A percentile compares a stretch with the other conserved stretches of the same genome.
These are phyloP conservation scores for Corynascus novoguineensis DNA, from an alignment of 495 filamentous ascomycete genomes.

Conservation along the genomic window DNA sequence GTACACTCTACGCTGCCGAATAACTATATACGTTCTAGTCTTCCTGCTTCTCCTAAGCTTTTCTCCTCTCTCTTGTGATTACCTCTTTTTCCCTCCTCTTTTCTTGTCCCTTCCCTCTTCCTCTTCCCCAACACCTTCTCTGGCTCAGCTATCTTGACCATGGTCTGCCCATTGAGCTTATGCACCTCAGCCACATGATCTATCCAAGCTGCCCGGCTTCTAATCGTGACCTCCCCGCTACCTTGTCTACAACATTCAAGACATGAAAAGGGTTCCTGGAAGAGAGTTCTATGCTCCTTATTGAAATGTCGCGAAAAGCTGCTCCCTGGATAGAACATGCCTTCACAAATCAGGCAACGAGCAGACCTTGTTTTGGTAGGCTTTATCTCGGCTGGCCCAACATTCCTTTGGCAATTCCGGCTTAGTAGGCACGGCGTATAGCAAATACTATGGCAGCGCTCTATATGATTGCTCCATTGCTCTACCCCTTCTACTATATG, in stretches of 20 bases:
- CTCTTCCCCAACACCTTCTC: background rate
- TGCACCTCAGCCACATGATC: background rate
- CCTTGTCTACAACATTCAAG: background rate
- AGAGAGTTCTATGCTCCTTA: background rate
- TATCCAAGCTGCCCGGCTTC: background rate
- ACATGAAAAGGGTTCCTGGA: background rate
- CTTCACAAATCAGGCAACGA: background rate
- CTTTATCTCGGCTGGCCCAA: background rate
- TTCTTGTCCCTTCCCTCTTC: background rate
- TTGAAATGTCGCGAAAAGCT: background rate
- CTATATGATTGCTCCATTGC: constrained; percentile 2
- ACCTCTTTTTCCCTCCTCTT: background rate
- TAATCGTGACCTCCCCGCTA: background rate
- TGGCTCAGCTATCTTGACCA: background rate
- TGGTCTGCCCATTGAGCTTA: background rate
- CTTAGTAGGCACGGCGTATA: background rate
- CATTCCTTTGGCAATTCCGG: background rate
- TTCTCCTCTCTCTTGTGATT: too few relatives aligned
- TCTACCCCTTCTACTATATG: background rate
- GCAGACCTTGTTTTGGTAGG: background rate
- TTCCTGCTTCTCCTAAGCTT: too few relatives aligned
- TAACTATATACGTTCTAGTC: too few relatives aligned
- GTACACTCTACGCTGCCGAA: too few relatives aligned
- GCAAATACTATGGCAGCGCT: background rate
- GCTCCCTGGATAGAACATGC: background rate